Evolutionary conservation across 2,329 filamentous ascomycete species (phyloP).

Genomic region (Trichophyton simii): DNA sequence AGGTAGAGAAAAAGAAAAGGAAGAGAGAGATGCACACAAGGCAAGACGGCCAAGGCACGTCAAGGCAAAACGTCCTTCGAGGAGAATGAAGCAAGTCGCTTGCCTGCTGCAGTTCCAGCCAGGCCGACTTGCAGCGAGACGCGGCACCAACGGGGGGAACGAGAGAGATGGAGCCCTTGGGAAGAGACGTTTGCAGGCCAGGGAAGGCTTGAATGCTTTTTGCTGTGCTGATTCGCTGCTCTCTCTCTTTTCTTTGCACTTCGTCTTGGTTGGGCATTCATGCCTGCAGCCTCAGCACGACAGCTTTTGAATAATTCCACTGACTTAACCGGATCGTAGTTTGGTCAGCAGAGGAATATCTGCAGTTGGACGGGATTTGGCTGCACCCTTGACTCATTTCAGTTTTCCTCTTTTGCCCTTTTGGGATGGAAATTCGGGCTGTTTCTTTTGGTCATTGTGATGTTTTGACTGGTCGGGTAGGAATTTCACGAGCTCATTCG

Average conservation of each 20-base stretch:
- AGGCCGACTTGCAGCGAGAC: constrained; percentile 18
- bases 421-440: background rate
- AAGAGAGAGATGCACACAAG: background rate
- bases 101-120: constrained; percentile 10
- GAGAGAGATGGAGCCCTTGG: background rate
- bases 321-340: background rate
- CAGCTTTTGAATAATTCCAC: background rate
- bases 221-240: constrained; percentile 23
- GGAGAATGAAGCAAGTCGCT: constrained; percentile 3
- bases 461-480: background rate
- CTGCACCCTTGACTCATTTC: background rate
- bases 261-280: constrained; percentile 30
- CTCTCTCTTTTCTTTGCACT: constrained; percentile 8
- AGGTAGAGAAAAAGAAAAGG: too few species aligned
- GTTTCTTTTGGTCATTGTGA: background rate
- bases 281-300: constrained; percentile 21
- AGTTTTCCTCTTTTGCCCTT: background rate
- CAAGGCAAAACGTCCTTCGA: background rate
- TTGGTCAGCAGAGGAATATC: background rate
- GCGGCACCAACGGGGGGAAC: constrained; percentile 20
- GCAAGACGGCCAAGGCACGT: background rate
- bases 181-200: constrained; percentile 2
- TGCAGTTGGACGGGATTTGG: background rate
- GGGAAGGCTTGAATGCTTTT: constrained; percentile 2
- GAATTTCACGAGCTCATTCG: background rate